Base-by-base conservation (phyloP, 1,284 basidiomycete species). In the Fomitopsis betulina region DNA sequence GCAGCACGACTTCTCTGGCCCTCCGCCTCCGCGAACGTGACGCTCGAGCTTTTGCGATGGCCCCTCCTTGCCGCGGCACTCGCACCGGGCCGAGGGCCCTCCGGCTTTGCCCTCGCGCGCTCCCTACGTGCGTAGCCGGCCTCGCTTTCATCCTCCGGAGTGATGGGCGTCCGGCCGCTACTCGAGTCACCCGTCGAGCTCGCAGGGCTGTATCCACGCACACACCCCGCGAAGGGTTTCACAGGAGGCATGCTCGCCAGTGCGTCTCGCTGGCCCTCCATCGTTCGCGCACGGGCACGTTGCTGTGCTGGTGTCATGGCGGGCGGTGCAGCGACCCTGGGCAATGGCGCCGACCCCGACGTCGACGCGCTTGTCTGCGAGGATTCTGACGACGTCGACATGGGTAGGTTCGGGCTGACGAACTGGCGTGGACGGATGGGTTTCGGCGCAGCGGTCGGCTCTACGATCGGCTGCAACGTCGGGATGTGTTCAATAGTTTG, bases 101-200 rank as follows among this genome's bases (percentile, higher is more conserved):
- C 55, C 21, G 55, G 55, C 59, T 43, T 58, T 6, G n/a, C 42
- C 54, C 58, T 52, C 60, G 39, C 52, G 45, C 53, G 43, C 56
- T 52, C 49, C 38, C 57, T 33, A n/a, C 58, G 59, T 10, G 69
- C 70, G 49, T 68, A 67, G 9, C 80, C 82, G 56, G 88, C 70
- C 45, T 91, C 89, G 62, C 87, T 89, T 12, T 87, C 89, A 66
- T 91, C 89, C 35, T 79, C 75, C 10, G 89, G 89, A 4, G 89
- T 92, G 52, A 86, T 74, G 13, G 90, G 89, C 23, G 79, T 79
- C 15, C 82, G 75, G 15, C 86, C 85, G 63, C 84, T 88, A 61
- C 87, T 91, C 58, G 88, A 90, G 65, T 87, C 89, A 9, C 89
- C 89, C 9, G 86, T 89, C 19, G 89, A 91, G 67, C 88, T 91